Base-by-base conservation (phyloP, 2,329 filamentous ascomycete species). In the Pseudogymnoascus sp. region DNA sequence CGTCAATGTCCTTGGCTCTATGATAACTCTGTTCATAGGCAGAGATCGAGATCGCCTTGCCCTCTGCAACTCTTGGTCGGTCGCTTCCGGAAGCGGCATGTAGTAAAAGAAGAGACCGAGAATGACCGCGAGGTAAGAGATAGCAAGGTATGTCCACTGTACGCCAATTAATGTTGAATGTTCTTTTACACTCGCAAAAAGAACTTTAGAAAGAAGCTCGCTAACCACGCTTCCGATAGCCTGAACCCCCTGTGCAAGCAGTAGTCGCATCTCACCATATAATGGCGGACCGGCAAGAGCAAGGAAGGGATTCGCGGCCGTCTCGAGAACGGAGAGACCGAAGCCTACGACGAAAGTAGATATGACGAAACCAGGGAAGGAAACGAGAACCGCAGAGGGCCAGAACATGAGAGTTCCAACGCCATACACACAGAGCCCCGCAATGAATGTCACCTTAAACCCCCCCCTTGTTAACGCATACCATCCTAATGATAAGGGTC, bases 101-200 rank as follows among this genome's bases (percentile, higher is more conserved):
- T 87, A 87, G 71, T 82, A 87, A 71, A 87, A 85, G 70, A 87
- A 82, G 10, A 87, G 75, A 0, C 84, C 89, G 5, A 93, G 78
- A 4, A 83, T 78, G 60, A 86, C 88, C 64, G 88, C 90, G 62
- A 91, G 85, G 38, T 87, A 78, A 0, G 89, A 90, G 65, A 92
- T 89, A 63, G 86, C 88, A 28, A 93, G 81, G 69, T 93, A 93
- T 0, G 89, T 89, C 87, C 87, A 93, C 73, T 93, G 89, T 3
- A 93, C 42, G 62, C 82, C 86, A 67, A 78, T 75, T 62, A 88
- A 72, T 3, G 80, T 78, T 44, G 10, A 21, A n/a, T 79, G 72
- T 92, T 75, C 8, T 92, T 85, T 14, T 8, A 89, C 81, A 11
- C 80, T 77, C 28, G 79, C 81, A 75, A 93, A 93, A 72, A 93